These are phyloP conservation scores for Geosiphon pyriformis DNA, from an alignment of 192 early-diverging fungal species.

Conservation along the genomic window DNA sequence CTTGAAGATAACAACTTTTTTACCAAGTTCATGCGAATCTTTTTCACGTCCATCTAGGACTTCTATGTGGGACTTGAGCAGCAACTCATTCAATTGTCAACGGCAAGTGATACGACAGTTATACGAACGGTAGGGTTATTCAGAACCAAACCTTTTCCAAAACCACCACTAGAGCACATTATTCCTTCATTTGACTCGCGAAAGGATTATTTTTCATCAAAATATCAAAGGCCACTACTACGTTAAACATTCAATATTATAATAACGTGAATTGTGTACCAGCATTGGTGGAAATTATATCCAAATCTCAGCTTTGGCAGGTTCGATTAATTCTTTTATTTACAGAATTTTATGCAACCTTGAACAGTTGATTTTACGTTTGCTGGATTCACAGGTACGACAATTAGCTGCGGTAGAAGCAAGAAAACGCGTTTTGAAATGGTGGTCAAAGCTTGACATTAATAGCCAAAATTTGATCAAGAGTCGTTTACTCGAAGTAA, in stretches of 20 bases:
- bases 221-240: conserved; percentile 55
- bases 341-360: not conserved
- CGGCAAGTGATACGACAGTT: not conserved
- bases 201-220: not conserved
- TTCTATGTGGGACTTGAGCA: not conserved
- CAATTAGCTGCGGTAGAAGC: conserved; percentile 88
- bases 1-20: too few relatives aligned
- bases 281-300: conserved; percentile 70
- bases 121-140: not conserved
- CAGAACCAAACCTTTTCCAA: not conserved
- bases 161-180: not conserved
- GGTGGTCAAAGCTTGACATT: conserved; percentile 67
- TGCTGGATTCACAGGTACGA: conserved; percentile 44
- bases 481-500: conserved; percentile 61
- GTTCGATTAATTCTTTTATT: conserved; percentile 15
- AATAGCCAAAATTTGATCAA: conserved; percentile 56
- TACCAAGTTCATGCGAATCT: too few relatives aligned
- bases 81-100: not conserved
- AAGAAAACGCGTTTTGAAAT: conserved; percentile 72
- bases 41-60: too few relatives aligned
- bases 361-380: not conserved
- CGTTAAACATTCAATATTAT: conserved; percentile 72
- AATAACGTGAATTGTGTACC: conserved; percentile 67
- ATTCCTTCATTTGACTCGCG: not conserved
- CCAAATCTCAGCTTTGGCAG: conserved; percentile 54